Percentiles rank a stretch among this genome's conserved stretches.
Evolutionary conservation across 768 basidiomycete genomes (phyloP).

Genomic region (Amanita pseudoporphyria): DNA sequence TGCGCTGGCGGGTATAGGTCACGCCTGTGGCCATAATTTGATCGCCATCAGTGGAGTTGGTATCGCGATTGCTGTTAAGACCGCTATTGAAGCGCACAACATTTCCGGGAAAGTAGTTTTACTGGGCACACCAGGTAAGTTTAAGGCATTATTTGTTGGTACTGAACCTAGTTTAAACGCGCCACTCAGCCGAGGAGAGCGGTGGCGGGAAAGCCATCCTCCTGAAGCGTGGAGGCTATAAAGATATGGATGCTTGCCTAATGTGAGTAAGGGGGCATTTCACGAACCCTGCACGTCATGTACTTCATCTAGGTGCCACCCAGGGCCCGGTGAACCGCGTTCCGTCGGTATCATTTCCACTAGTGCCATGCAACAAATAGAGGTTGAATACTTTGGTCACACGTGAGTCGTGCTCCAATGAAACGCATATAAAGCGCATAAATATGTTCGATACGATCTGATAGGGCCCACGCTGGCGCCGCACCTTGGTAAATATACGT

Average conservation of each 20-base stretch:
- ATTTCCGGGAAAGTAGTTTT: slow-evolving; percentile 61
- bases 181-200: slow-evolving; percentile 56
- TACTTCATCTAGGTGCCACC: slow-evolving; percentile 54
- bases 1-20: slow-evolving; percentile 45
- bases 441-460: slow-evolving; percentile 5
- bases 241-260: slow-evolving; percentile 72
- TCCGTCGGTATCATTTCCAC: slow-evolving; percentile 43
- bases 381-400: slow-evolving; percentile 67
- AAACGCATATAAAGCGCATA: neutral
- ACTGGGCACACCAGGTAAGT: slow-evolving; percentile 65
- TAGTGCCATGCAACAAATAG: slow-evolving; percentile 54
- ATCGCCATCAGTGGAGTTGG: slow-evolving; percentile 75
- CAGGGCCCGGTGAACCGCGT: slow-evolving; percentile 43
- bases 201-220: slow-evolving; percentile 73
- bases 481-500: slow-evolving; percentile 51
- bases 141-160: neutral
- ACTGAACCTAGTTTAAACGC: slow-evolving; percentile 8
- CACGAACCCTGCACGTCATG: neutral
- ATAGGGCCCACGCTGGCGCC: slow-evolving; percentile 69
- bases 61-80: slow-evolving; percentile 62
- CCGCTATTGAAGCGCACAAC: slow-evolving; percentile 52
- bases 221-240: slow-evolving; percentile 67
- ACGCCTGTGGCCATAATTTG: slow-evolving; percentile 77
- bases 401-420: slow-evolving; percentile 34
- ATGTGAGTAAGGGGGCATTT: slow-evolving; percentile 36